Conservation (phyloP, 1,139 yeast genomes). For the Trichomonascaceae sp. region DNA sequence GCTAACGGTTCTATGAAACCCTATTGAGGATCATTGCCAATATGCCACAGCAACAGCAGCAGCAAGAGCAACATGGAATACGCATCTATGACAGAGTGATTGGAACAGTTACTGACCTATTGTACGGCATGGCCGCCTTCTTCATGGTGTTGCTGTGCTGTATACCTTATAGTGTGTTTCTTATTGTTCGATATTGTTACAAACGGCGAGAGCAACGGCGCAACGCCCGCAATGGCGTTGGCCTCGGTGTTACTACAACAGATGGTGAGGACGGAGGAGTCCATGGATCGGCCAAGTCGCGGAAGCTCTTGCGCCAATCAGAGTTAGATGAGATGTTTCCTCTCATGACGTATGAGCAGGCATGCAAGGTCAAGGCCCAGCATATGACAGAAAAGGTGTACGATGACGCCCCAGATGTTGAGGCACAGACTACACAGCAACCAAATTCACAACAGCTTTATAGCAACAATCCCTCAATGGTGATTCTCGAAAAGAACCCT, state of each 20-base stretch:
- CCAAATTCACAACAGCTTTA: constrained; percentile 7
- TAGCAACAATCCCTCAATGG: constrained; percentile 2
- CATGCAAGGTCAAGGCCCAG: too few species aligned
- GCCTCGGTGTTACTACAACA: not conserved
- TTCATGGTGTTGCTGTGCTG: constrained; percentile 9
- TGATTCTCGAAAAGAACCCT: too few species aligned
- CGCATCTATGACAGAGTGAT: too few species aligned
- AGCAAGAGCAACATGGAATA: too few species aligned
- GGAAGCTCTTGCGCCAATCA: constrained; percentile 34
- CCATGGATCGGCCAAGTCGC: constrained; percentile 14
- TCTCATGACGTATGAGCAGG: constrained; percentile 41
- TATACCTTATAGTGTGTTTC: constrained; percentile 19
- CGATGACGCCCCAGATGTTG: too few species aligned
- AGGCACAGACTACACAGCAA: too few species aligned
- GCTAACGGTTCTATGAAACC: too few species aligned
- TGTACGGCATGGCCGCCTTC: not conserved
- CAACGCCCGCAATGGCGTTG: not conserved
- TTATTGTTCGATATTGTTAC: constrained; percentile 25
- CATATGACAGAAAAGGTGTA: too few species aligned
- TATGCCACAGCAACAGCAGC: too few species aligned
- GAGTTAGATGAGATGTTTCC: constrained; percentile 63
- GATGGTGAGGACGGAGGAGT: not conserved
- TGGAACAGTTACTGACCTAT: not conserved
- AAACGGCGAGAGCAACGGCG: constrained; percentile 13
- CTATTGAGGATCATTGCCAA: too few species aligned